Evolutionary conservation across 169 alveolate genomes (phyloP).

Genomic region (Perkinsus chesapeaki): DNA sequence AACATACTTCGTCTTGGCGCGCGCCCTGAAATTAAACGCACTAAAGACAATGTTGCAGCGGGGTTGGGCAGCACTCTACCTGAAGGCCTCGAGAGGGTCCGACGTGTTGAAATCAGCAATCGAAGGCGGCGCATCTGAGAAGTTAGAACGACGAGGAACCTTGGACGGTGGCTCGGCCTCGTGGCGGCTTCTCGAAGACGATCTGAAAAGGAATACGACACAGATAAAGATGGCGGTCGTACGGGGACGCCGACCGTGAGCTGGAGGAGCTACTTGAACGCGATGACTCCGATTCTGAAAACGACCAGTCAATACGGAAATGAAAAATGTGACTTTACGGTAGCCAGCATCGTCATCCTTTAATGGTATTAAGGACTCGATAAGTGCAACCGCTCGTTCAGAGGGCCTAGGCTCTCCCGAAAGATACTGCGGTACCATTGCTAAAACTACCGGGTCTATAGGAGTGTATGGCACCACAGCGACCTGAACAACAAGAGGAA

Average conservation of each 20-base stretch:
- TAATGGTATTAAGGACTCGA: not conserved
- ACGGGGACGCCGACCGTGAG: not conserved
- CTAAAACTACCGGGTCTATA: not conserved
- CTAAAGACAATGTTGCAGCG: not conserved
- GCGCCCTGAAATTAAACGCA: not conserved
- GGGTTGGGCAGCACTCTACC: not conserved
- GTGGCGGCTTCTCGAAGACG: not conserved
- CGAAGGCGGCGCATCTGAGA: not conserved
- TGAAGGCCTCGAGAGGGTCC: not conserved
- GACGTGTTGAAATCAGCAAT: not conserved
- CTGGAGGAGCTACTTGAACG: not conserved
- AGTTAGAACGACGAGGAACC: not conserved
- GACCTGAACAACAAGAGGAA: too few species aligned
- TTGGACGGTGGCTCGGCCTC: not conserved
- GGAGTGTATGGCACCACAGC: not conserved
- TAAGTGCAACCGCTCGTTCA: not conserved
- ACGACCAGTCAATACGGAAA: not conserved
- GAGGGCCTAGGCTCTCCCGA: not conserved
- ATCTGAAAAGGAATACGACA: not conserved
- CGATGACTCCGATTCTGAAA: not conserved
- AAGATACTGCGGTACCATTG: not conserved
- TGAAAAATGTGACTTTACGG: not conserved
- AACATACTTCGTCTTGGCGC: not conserved
- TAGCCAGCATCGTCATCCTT: not conserved
- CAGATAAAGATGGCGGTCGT: not conserved